Evolutionary conservation across 1,139 yeast genomes (phyloP).

Genomic region (Groenewaldozyma sp.): DNA sequence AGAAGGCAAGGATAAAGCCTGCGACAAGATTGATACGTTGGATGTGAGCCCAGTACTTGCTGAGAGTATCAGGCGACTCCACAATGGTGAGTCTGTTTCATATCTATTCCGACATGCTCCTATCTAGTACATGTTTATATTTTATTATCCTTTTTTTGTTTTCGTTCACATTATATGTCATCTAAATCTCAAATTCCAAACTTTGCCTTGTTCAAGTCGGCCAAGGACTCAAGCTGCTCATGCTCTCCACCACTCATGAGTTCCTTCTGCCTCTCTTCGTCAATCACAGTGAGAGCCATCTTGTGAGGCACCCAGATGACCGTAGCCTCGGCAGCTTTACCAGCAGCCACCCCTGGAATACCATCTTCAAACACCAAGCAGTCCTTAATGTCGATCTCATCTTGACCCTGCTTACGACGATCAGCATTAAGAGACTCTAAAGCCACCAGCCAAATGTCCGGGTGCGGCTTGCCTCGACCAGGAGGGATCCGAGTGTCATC

Average conservation of each 20-base stretch:
- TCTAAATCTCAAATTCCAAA: constrained; percentile 29
- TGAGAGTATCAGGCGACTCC: constrained; percentile 90
- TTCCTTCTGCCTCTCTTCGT: constrained; percentile 31
- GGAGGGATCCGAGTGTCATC: constrained; percentile 74
- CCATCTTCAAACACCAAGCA: constrained; percentile 94
- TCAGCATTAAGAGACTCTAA: constrained; percentile 52
- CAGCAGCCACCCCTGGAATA: constrained; percentile 78
- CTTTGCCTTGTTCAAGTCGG: constrained; percentile 44
- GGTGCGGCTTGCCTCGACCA: constrained; percentile 87
- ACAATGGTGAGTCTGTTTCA: constrained; percentile 90
- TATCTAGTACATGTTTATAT: constrained; percentile 9
- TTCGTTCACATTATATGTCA: no score
- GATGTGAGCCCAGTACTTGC: constrained; percentile 88
- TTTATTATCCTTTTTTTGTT: neutral
- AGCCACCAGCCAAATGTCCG: constrained; percentile 86
- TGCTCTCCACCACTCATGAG: constrained; percentile 48
- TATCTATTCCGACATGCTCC: constrained; percentile 66
- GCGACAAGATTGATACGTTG: constrained; percentile 70
- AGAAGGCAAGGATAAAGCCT: constrained; percentile 58
- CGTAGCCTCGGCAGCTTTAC: constrained; percentile 70
- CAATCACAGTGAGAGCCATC: constrained; percentile 50
- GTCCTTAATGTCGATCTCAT: constrained; percentile 56
- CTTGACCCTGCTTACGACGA: constrained; percentile 28
- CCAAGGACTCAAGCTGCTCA: constrained; percentile 44
- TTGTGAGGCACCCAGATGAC: constrained; percentile 91